phyloP scores from a whole-genome alignment of 164 flowering plant genomes.

The Cinnamomum chago region DNA sequence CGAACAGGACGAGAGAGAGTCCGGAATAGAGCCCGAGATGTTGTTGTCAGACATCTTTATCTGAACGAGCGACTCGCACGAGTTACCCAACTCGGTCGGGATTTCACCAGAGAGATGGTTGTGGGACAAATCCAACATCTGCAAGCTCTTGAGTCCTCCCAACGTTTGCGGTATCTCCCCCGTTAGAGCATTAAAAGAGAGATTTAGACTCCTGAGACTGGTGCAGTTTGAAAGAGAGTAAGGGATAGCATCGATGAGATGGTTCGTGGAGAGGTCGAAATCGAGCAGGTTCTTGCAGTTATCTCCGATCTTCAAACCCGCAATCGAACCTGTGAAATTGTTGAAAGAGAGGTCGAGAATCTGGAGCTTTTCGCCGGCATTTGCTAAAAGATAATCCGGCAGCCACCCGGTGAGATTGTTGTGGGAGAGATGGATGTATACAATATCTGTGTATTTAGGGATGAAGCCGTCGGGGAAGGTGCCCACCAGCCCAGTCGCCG shows the following conservation, averaged over 20 bases:
- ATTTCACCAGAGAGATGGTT: slow-evolving; percentile 63
- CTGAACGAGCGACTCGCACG: slow-evolving; percentile 53
- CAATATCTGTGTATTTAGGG: slow-evolving; percentile 44
- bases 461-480: slow-evolving; percentile 44
- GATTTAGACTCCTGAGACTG: slow-evolving; percentile 38
- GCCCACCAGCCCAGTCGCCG: slow-evolving; percentile 49
- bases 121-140: slow-evolving; percentile 60
- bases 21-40: slow-evolving; percentile 61
- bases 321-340: slow-evolving; percentile 60
- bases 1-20: slow-evolving; percentile 50
- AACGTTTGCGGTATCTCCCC: slow-evolving; percentile 54
- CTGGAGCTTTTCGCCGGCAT: slow-evolving; percentile 41
- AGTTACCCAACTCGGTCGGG: slow-evolving; percentile 51
- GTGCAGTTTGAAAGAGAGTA: slow-evolving; percentile 52
- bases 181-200: slow-evolving; percentile 42
- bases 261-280: slow-evolving; percentile 61
- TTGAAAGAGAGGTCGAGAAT: slow-evolving; percentile 72
- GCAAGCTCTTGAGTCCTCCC: slow-evolving; percentile 41
- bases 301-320: slow-evolving; percentile 29
- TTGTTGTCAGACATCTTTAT: slow-evolving; percentile 56
- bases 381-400: slow-evolving; percentile 38
- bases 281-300: slow-evolving; percentile 49
- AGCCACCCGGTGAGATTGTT: slow-evolving; percentile 63
- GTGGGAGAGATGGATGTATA: slow-evolving; percentile 42
- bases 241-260: slow-evolving; percentile 45